Conservation (phyloP, 75 land plant species). For the Pseudotsuga menziesii region DNA sequence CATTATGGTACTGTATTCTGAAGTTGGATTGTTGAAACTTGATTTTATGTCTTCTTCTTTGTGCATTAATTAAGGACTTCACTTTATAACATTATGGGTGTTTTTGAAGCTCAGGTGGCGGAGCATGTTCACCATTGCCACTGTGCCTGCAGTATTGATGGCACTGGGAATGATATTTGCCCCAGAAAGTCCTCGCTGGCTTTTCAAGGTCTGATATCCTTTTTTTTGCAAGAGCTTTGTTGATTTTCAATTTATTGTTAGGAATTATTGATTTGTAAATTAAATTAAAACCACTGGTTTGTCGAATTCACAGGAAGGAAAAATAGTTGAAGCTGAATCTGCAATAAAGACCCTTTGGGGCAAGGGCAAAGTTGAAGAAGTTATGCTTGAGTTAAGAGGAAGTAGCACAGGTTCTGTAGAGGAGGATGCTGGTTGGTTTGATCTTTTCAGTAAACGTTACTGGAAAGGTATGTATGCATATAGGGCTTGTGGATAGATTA, state of each 20-base stretch:
- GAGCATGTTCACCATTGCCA: conserved; percentile 77
- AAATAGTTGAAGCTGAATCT: conserved; percentile 66
- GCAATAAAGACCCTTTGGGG: conserved; percentile 78
- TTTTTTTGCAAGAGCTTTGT: background rate
- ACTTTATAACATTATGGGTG: no score
- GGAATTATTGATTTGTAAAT: background rate
- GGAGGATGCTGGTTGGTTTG: conserved; percentile 87
- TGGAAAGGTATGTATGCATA: conserved; percentile 60
- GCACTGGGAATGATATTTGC: conserved; percentile 91
- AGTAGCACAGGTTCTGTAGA: conserved; percentile 49
- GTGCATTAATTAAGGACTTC: no score
- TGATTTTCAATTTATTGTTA: background rate
- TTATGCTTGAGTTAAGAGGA: conserved; percentile 67
- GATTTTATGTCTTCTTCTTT: no score
- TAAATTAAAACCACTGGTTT: background rate
- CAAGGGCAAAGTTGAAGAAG: conserved; percentile 68
- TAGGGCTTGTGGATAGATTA: background rate
- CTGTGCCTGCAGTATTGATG: conserved; percentile 79
- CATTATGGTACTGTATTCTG: conserved; percentile 59
- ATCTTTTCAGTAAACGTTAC: conserved; percentile 89
- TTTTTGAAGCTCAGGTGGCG: conserved; percentile 73
- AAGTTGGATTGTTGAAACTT: no score
- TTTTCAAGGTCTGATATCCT: conserved; percentile 63
- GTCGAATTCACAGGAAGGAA: conserved; percentile 73
- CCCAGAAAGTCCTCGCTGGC: conserved; percentile 99